Base-by-base conservation (phyloP, 306 rosid species). In the Cicer cuneatum region DNA sequence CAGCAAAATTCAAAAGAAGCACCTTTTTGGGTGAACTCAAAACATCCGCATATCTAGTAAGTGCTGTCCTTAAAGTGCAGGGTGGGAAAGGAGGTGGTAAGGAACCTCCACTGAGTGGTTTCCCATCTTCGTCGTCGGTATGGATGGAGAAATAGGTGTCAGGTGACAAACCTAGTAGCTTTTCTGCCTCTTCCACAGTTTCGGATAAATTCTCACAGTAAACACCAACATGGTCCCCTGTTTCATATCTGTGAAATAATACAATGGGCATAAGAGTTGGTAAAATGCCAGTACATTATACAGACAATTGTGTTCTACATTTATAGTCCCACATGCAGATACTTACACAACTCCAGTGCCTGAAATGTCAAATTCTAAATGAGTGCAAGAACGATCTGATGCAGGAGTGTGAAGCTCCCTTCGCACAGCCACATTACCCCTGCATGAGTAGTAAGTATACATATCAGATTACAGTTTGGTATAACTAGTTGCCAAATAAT, bases 191-290 rank as follows among this genome's bases (percentile, higher is more conserved):
- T 63, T 90, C 96, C 72, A 92, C 97, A 38, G 82, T 79, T 80
- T 95, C 99, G 46, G 89, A 60, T 60, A 89, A 86, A 84, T 95
- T 95, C 85, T 92, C 99, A 83, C 96, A 89, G 87, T 84, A 90
- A 58, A 95, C 97, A 80, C 98, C 99, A 43, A 95, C 98, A 76
- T 92, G 99, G 83, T 95, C 99, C 74, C 99, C 99, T 2, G 99
- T 92, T 79, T 92, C 99, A 43, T 95, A 95, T 82, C 99, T 95
- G 90, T 57, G 71, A 79, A 77, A 69, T 39, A 59, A 39, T 48
- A 52, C 18, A 51, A 18, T 57, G 21, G 8, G 16, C 29, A 64
- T 40, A 59, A 70, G 58, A 53, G 81, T 63, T 65, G 16, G 15
- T 54, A 56, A 83, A 64, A 39, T 48, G 57, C 71, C 56, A 38